A percentile compares a stretch with the other conserved stretches of the same genome.
phyloP scores from a whole-genome alignment of 345 rosid genomes.

The Lepidium africanum region DNA sequence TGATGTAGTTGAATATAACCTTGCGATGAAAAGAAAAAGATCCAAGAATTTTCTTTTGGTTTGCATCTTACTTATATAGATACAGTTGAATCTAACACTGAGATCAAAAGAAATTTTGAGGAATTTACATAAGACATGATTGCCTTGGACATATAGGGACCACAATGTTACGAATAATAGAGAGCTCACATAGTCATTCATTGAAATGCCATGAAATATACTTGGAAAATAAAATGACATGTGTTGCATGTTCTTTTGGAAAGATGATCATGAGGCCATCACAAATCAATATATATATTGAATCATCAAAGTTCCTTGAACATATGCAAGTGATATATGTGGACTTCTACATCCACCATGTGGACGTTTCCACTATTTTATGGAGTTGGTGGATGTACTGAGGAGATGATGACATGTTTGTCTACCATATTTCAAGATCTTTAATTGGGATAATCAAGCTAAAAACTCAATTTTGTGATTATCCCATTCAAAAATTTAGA shows the following conservation, averaged over 20 bases:
- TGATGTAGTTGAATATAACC: too few relatives aligned
- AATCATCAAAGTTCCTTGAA: neutral
- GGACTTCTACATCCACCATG: neutral
- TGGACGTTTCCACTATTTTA: neutral
- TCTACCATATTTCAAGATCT: too few relatives aligned
- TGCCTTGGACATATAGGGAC: too few relatives aligned
- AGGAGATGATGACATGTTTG: neutral
- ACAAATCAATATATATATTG: neutral
- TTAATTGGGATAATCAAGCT: neutral
- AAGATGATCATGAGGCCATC: neutral
- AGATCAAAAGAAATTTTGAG: too few relatives aligned
- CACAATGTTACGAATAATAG: too few relatives aligned
- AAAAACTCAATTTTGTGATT: neutral
- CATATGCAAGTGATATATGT: neutral
- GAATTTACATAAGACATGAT: too few relatives aligned
- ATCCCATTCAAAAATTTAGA: neutral
- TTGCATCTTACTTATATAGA: too few relatives aligned
- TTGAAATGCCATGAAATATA: neutral
- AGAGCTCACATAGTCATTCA: neutral
- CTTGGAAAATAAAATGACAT: too few relatives aligned
- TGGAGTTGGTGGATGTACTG: neutral
- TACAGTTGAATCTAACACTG: too few relatives aligned
- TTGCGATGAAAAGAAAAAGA: too few relatives aligned
- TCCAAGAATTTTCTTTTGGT: too few relatives aligned
- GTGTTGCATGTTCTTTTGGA: too few relatives aligned